Percentiles rank a stretch among this genome's conserved stretches.
These are phyloP conservation scores for Aspergillus pseudonomiae DNA, from an alignment of 2,329 filamentous ascomycete species.

Conservation along the genomic window DNA sequence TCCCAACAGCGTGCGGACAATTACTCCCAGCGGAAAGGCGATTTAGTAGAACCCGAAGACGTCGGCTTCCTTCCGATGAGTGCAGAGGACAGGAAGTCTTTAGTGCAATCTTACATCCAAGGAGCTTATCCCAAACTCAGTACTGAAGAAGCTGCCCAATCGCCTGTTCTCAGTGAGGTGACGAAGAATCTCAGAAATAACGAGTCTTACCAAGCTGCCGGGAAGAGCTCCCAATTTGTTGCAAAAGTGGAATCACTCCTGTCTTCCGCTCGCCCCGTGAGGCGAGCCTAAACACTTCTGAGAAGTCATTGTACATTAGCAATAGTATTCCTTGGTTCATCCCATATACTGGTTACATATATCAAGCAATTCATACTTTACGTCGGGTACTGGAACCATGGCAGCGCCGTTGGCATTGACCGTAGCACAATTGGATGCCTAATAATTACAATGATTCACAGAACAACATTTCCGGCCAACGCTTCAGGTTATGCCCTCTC, in stretches of 20 bases:
- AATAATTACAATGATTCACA: background rate
- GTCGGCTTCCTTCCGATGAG: constrained; percentile 31
- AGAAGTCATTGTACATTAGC: constrained; percentile 17
- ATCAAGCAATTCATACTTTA: background rate
- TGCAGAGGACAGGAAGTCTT: constrained; percentile 28
- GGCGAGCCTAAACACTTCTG: constrained; percentile 23
- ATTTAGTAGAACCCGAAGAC: constrained; percentile 38
- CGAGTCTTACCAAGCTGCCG: constrained; percentile 41
- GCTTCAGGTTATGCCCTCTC: constrained; percentile 32
- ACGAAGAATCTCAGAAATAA: constrained; percentile 44
- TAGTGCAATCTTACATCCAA: constrained; percentile 36
- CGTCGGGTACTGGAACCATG: too few species aligned
- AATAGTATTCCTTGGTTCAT: background rate
- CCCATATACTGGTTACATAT: background rate
- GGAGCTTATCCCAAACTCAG: constrained; percentile 37
- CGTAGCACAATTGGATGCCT: background rate
- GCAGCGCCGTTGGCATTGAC: background rate
- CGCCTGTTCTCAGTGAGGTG: constrained; percentile 36
- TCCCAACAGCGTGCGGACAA: constrained; percentile 36
- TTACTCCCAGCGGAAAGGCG: constrained; percentile 40
- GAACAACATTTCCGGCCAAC: background rate
- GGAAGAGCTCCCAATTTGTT: constrained; percentile 42
- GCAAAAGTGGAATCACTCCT: constrained; percentile 43
- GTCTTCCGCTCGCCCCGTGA: constrained; percentile 29
- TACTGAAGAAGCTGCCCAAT: constrained; percentile 20